Percentiles rank a stretch among this genome's conserved stretches.
Conservation (phyloP, 805 yeast genomes). For the Candida insectalens region DNA sequence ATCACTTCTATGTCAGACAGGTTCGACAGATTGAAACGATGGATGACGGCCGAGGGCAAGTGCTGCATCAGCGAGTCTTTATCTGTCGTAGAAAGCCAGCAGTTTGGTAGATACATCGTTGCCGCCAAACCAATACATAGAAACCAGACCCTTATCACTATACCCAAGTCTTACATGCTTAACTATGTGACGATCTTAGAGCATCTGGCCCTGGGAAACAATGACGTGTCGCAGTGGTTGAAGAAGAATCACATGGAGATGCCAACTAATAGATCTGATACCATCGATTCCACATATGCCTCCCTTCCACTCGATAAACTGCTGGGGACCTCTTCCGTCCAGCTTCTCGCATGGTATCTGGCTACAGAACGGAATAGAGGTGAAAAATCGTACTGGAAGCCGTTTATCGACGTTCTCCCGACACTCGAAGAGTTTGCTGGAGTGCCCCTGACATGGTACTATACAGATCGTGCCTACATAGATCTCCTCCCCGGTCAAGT, state of each 20-base stretch:
- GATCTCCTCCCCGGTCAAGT: constrained; percentile 35
- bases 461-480: constrained; percentile 9
- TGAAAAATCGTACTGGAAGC: constrained; percentile 48
- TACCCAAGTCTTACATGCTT: constrained; percentile 49
- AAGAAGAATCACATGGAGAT: too few species aligned
- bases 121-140: constrained; percentile 28
- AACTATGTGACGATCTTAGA: constrained; percentile 45
- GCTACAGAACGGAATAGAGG: constrained; percentile 33
- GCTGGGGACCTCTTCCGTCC: constrained; percentile 44
- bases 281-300: too few species aligned
- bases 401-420: constrained; percentile 63
- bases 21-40: neutral
- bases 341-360: constrained; percentile 42
- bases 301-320: too few species aligned
- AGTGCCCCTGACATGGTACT: constrained; percentile 60
- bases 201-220: too few species aligned
- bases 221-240: too few species aligned
- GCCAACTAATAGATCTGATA: too few species aligned
- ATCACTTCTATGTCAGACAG: too few species aligned
- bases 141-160: constrained; percentile 38
- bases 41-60: neutral
- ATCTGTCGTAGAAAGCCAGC: neutral
- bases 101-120: constrained; percentile 54
- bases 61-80: neutral
- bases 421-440: constrained; percentile 36